Base-by-base conservation (phyloP, 192 early-diverging fungal genomes). In the Coemansia sp. region DNA sequence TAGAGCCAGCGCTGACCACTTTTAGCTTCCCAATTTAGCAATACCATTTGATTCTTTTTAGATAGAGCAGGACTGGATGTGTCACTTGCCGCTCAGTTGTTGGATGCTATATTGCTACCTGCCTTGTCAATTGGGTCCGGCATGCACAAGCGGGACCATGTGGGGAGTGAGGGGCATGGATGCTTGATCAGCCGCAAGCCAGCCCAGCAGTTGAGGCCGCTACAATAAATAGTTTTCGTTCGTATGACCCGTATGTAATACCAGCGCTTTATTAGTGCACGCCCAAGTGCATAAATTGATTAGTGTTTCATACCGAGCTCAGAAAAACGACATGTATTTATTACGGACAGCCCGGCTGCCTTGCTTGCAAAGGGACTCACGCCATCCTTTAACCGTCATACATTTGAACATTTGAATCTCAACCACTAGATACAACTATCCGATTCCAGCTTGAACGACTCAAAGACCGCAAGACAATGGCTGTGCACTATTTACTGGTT, bases 1-100 rank as follows among this genome's bases (percentile, higher is more conserved):
- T 84, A 82, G 45, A 20, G 31, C 36, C 24, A 21, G 14, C 26
- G 7, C 11, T 33, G 51, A 1, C 48, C 18, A 20, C 43, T 45
- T 45, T 21, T n/a, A 45, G 43, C 18, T 43, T n/a, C n/a, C 31
- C 40, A n/a, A 43, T 6, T 43, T 16, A n/a, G 3, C 40, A 45
- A 45, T 45, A 45, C 43, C 20, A 45, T 45, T 45, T 45, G 43
- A 45, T 45, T 20, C 43, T 8, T 20, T 45, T 42, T 38, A 9
- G 7, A 16, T 20, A 20, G 23, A 51, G 24, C 10, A 4, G 11
- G 48, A 51, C 48, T 13, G 48, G 24, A 24, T 16, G 51, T 26
- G 51, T 53, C 51, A 53, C 51, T 14, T 26, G 51, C 51, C 24
- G 13, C 28, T 53, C 51, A 53, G 51, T 53, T 53, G 51, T 31